A percentile compares a stretch with the other conserved stretches of the same genome.
phyloP scores from a whole-genome alignment of 768 basidiomycete genomes.

The Podaxis sp. region DNA sequence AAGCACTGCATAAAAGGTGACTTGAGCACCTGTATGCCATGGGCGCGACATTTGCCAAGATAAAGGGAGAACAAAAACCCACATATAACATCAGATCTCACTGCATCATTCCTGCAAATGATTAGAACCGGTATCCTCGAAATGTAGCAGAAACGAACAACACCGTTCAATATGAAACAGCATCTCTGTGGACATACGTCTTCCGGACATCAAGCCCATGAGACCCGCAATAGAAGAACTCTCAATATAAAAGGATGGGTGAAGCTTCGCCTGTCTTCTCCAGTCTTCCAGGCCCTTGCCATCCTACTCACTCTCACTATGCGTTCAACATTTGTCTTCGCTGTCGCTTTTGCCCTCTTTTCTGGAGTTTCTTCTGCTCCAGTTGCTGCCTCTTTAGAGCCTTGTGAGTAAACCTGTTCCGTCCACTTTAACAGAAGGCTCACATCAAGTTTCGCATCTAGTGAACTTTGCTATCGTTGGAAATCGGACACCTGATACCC shows the following conservation, averaged over 20 bases:
- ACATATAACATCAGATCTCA: background rate
- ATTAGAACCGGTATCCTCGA: background rate
- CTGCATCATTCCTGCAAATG: constrained; percentile 7
- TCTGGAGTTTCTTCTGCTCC: background rate
- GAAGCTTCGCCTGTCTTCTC: background rate
- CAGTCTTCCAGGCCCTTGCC: too few species aligned
- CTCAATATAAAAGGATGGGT: constrained; percentile 1
- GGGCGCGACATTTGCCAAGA: background rate
- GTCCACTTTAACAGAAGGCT: background rate
- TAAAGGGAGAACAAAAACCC: background rate
- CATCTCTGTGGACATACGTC: background rate
- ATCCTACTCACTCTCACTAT: background rate
- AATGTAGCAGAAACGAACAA: background rate
- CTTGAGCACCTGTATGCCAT: background rate
- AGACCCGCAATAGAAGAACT: background rate
- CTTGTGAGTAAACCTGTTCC: background rate
- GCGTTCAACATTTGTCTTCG: constrained; percentile 1
- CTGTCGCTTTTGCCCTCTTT: background rate
- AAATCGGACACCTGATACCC: constrained; percentile 4
- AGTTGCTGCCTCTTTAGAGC: background rate
- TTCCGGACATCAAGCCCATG: constrained; percentile 4
- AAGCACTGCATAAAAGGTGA: background rate
- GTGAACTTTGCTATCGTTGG: constrained; percentile 10
- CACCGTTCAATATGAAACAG: constrained; percentile 3
- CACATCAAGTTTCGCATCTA: background rate